Conservation (phyloP, 768 basidiomycete genomes). For the Termitomyces sp. region DNA sequence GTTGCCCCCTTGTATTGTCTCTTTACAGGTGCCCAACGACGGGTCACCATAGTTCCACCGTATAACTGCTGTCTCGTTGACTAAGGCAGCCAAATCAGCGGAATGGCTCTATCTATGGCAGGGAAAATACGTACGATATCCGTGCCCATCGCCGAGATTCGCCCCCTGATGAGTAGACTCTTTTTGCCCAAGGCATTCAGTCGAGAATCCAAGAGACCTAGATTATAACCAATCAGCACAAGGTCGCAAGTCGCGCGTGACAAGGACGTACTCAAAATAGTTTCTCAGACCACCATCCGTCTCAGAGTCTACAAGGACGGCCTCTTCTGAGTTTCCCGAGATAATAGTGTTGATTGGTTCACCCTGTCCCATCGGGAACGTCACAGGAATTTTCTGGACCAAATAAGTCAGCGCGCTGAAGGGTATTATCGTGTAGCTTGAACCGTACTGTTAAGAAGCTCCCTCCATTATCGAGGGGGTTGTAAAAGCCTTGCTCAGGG, state of each 20-base stretch:
- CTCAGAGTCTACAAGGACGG: slow-evolving; percentile 56
- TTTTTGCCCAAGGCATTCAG: slow-evolving; percentile 84
- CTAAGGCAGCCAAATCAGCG: slow-evolving; percentile 26
- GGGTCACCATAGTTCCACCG: slow-evolving; percentile 82
- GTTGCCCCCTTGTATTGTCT: slow-evolving; percentile 81
- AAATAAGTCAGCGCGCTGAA: neutral
- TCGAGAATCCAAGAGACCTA: slow-evolving; percentile 66
- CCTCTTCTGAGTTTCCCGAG: slow-evolving; percentile 65
- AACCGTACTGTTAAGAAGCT: slow-evolving; percentile 64
- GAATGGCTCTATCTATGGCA: neutral
- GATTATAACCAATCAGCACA: neutral
- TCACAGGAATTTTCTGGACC: slow-evolving; percentile 43
- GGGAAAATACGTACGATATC: slow-evolving; percentile 42
- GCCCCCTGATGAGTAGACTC: slow-evolving; percentile 62
- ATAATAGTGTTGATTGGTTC: slow-evolving; percentile 86
- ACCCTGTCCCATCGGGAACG: slow-evolving; percentile 68
- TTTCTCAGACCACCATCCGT: slow-evolving; percentile 72
- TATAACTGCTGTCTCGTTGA: slow-evolving; percentile 78
- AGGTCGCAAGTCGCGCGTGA: neutral
- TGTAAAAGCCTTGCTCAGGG: slow-evolving; percentile 53
- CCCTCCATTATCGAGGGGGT: slow-evolving; percentile 53
- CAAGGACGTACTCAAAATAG: slow-evolving; percentile 63
- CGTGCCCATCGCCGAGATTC: slow-evolving; percentile 80
- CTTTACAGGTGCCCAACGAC: slow-evolving; percentile 77
- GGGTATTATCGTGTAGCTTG: neutral